Percentiles rank a stretch among this genome's conserved stretches.
Evolutionary conservation across 2,329 filamentous ascomycete genomes (phyloP).

Genomic region (Keithomyces neogunnii): DNA sequence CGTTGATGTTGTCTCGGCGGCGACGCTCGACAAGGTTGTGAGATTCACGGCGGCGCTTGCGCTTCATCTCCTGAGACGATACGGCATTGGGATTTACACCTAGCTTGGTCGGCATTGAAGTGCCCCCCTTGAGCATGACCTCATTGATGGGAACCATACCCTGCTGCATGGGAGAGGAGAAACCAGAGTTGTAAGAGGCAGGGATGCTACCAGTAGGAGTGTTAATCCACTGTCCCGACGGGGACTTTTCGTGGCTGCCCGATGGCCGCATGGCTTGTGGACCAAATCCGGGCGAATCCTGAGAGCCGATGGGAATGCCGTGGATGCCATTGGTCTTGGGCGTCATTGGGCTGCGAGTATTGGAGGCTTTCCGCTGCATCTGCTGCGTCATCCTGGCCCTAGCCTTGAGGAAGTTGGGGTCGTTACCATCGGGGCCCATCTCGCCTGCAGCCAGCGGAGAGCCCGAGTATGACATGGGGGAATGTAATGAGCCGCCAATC

Average conservation of each 20-base stretch:
- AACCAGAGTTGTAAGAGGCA: conserved; percentile 82
- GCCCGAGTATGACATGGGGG: conserved; percentile 30
- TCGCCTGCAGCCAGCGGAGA: conserved; percentile 36
- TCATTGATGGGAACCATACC: conserved; percentile 75
- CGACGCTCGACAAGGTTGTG: conserved; percentile 95
- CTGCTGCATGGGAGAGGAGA: conserved; percentile 70
- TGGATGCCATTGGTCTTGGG: conserved; percentile 75
- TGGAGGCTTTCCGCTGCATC: conserved; percentile 66
- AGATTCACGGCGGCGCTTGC: conserved; percentile 81
- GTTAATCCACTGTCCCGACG: conserved; percentile 84
- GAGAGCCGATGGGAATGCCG: conserved; percentile 57
- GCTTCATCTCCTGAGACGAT: conserved; percentile 88
- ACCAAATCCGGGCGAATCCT: conserved; percentile 64
- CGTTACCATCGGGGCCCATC: conserved; percentile 38
- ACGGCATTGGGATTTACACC: conserved; percentile 42
- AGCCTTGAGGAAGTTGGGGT: conserved; percentile 51
- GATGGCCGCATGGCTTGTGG: conserved; percentile 70
- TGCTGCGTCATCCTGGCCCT: conserved; percentile 53
- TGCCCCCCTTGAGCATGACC: conserved; percentile 78
- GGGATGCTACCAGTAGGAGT: conserved; percentile 70
- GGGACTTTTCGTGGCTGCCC: conserved; percentile 67
- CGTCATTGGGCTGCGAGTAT: conserved; percentile 71
- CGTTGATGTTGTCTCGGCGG: conserved; percentile 95
- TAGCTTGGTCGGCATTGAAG: conserved; percentile 85
- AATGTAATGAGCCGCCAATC: conserved; percentile 42